phyloP scores from a whole-genome alignment of 768 basidiomycete genomes.

The Phlegmacium glaucopus region DNA sequence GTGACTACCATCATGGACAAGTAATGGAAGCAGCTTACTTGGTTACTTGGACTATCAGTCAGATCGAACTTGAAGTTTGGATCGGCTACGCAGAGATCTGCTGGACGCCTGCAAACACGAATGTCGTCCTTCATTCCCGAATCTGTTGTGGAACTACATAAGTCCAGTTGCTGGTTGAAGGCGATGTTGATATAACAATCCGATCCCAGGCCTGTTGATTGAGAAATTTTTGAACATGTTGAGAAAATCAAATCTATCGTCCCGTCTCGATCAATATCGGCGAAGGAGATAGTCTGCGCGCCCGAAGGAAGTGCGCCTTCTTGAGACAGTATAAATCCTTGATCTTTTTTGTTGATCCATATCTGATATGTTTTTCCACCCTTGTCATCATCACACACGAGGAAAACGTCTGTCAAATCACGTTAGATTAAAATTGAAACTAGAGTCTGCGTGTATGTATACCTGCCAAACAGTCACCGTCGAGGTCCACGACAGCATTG shows the following conservation, averaged over 20 bases:
- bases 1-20: not conserved
- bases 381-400: conserved; percentile 72
- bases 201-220: conserved; percentile 64
- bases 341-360: conserved; percentile 83
- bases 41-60: conserved; percentile 42
- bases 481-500: conserved; percentile 90
- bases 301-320: conserved; percentile 70
- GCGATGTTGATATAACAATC: conserved; percentile 87
- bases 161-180: conserved; percentile 86
- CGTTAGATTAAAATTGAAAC: not conserved
- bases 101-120: conserved; percentile 67
- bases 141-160: conserved; percentile 63
- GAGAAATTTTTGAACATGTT: conserved; percentile 71
- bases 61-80: conserved; percentile 77
- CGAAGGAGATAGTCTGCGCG: conserved; percentile 79
- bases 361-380: conserved; percentile 76
- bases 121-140: conserved; percentile 46
- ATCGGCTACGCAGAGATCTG: conserved; percentile 81
- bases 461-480: conserved; percentile 96
- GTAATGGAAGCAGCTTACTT: conserved; percentile 33
- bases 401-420: conserved; percentile 69
- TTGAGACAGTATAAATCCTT: conserved; percentile 69
- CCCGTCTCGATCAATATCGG: conserved; percentile 94
- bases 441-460: not conserved
- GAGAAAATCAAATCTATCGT: conserved; percentile 95